These are phyloP conservation scores for Leccinellum albellum DNA, from an alignment of 768 basidiomycete species.

Conservation along the genomic window DNA sequence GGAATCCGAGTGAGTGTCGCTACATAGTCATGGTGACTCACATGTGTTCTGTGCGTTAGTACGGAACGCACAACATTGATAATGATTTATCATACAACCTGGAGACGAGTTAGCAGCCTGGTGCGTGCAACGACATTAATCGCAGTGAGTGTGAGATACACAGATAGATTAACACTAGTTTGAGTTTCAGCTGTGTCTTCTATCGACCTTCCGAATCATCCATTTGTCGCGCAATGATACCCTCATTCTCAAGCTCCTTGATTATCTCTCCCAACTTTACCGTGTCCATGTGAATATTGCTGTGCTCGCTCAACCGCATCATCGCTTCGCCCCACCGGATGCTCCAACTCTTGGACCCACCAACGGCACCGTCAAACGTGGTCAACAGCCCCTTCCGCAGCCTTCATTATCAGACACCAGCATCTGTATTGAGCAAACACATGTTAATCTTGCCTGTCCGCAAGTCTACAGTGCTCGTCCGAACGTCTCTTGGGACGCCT, in stretches of 20 bases:
- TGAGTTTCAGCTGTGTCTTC: no score
- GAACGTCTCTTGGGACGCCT: conserved; percentile 93
- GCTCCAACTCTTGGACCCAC: conserved; percentile 50
- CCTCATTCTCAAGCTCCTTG: conserved; percentile 78
- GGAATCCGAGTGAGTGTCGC: no score
- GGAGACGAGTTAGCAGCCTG: background rate
- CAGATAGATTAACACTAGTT: background rate
- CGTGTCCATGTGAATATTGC: conserved; percentile 72
- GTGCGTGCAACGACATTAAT: conserved; percentile 1
- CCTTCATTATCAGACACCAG: conserved; percentile 54
- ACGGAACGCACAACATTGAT: no score
- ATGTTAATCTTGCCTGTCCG: conserved; percentile 97
- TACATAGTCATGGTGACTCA: no score
- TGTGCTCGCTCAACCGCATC: conserved; percentile 76
- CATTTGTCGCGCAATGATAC: conserved; percentile 78
- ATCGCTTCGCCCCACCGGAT: conserved; percentile 80
- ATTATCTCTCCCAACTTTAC: conserved; percentile 78
- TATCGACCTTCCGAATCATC: conserved; percentile 63
- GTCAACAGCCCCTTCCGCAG: no score
- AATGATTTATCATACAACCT: no score
- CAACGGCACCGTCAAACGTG: conserved; percentile 20
- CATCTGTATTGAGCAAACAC: conserved; percentile 91
- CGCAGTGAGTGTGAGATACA: background rate
- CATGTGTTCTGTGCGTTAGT: no score
- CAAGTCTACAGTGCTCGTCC: conserved; percentile 93